Conservation (phyloP, 1,284 basidiomycete genomes). For the Malassezia pachydermatis region DNA sequence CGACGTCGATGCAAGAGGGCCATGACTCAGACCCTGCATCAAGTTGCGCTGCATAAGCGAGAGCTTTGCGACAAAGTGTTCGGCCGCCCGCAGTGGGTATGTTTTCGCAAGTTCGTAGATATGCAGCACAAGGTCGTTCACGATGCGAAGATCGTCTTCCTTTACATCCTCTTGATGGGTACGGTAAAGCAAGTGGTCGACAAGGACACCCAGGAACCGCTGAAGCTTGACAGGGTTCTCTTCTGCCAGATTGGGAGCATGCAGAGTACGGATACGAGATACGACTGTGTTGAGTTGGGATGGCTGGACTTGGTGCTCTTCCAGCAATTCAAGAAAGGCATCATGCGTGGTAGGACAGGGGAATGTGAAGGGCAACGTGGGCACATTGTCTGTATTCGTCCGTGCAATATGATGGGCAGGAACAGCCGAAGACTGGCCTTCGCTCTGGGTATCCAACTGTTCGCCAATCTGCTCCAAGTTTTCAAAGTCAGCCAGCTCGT, state of each 20-base stretch:
- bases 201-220: constrained; percentile 63
- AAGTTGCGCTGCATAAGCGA: constrained; percentile 89
- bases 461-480: constrained; percentile 31
- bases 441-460: constrained; percentile 33
- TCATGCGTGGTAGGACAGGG: constrained; percentile 75
- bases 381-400: constrained; percentile 12
- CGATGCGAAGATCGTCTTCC: constrained; percentile 57
- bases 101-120: constrained; percentile 66
- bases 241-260: constrained; percentile 78
- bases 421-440: not conserved
- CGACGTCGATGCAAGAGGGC: constrained; percentile 57
- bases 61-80: constrained; percentile 72
- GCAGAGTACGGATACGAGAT: constrained; percentile 77
- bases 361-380: constrained; percentile 71
- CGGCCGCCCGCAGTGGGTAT: constrained; percentile 70
- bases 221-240: constrained; percentile 74
- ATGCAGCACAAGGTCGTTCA: constrained; percentile 69
- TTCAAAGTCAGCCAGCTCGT: constrained; percentile 32
- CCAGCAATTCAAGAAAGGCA: constrained; percentile 73
- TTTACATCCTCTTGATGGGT: constrained; percentile 18
- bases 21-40: constrained; percentile 67
- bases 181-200: constrained; percentile 74
- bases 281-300: constrained; percentile 68
- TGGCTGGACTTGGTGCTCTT: constrained; percentile 53
- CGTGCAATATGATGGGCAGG: constrained; percentile 1